Base-by-base conservation (phyloP, 495 filamentous ascomycete genomes). In the Tuber melanosporum region DNA sequence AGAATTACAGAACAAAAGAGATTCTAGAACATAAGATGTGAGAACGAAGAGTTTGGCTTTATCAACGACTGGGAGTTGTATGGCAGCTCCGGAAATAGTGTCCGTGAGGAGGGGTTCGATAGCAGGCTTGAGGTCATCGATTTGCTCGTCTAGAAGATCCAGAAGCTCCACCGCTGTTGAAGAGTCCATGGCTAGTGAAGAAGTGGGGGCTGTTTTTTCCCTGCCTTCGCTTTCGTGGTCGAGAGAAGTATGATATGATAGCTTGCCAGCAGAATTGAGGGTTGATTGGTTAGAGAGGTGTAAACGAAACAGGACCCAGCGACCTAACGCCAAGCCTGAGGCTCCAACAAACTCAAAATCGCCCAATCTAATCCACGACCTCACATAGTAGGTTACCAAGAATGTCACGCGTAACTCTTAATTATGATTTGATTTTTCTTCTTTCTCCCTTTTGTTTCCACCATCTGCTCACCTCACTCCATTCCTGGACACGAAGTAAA, bases 1-100 rank as follows among this genome's bases (percentile, higher is more conserved):
- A 41, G 5, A 84, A 90, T 76, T 85, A 96, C 93, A 95, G 85
- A 96, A 98, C 36, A 98, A 84, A 20, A 97, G 86, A n/a, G 93
- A 96, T 78, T 98, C 94, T 72, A 99, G 90, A 0, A 94, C 89
- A 83, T 98, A 98, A 0, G 93, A 91, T 70, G 90, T 86, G 45
- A 95, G 84, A 26, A 96, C 91, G 81, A 95, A 92, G 75, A 97
- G 90, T 85, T 97, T 96, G 32, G 95, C 95, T 84, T 93, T 95
- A 87, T 99, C 95, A 75, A 98, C 86, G 15, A 99, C 87, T 1
- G 96, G 94, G 46, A 99, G 86, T 84, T 93, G 95, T 75, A 88
- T 90, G 9, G 93, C 89, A 14, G 88, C 87, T 72, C 92, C 89
- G 39, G 89, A 85, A 41, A 98, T 82, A 36, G 91, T 86, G 44